Evolutionary conservation across 2,329 filamentous ascomycete species (phyloP), one percentile per base, ranked within the genome.

Genomic region (Ceratocystis smalleyi): DNA sequence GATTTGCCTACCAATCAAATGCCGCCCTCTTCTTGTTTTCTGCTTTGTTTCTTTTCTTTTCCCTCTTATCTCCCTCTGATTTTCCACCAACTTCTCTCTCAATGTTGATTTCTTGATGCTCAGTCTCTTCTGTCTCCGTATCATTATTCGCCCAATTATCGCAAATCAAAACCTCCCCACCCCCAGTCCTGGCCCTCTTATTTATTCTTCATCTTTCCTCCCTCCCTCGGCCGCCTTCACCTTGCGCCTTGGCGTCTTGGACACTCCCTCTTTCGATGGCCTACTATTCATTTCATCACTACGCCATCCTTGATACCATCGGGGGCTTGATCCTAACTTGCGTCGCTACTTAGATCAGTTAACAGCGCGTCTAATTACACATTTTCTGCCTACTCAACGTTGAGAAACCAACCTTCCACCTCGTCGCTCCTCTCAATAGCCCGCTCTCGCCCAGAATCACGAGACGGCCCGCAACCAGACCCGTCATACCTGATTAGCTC

Each of bases 241-340:
- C 0, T 24, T 57, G 54, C 54, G 54, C 54, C 54, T 35, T 15
- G 12, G 54, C 54, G 24, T n/a, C 35, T n/a, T 17, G 5, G 17
- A 17, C 5, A 35, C 30, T 57, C 24, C 35, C 17, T 35, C 30
- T 57, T 35, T 30, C 54, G 15, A 57, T 57, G 54, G 17, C 54
- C 54, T 32, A n/a, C 30, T n/a, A 57, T 57, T 35, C 32, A 57
- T 35, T 57, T 57, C 32, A 10, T 30, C 27, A 57, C 54, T 8
- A 57, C 7, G n/a, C n/a, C 30, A 57, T 35, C 27, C 54, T 57
- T 32, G 51, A 22, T 43, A 49, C 49, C 15, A 40, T 19, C 43
- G 7, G n/a, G 24, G 1, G 12, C 30, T 24, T 40, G 19, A 19
- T 63, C 67, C 67, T 67, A 68, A 67, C 66, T 68, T 65, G 66